phyloP scores from a whole-genome alignment of 129 eudicot species.

The Daucus carota region DH1_v3.0 NC_030383.2:45205001-45205500 shows the following conservation, averaged over 20 bases:
- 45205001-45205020: not conserved
- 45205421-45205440: conserved; percentile 50
- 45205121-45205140: not conserved
- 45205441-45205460: conserved; percentile 15
- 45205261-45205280: not conserved
- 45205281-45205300: not conserved
- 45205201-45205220: not conserved
- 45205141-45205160: not conserved
- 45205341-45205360: conserved; percentile 50
- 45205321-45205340: too few species aligned
- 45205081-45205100: not conserved
- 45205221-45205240: not conserved
- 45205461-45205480: conserved; percentile 19
- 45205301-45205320: not conserved
- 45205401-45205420: conserved; percentile 57
- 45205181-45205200: not conserved
- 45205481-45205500: conserved; percentile 36
- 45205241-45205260: too few species aligned
- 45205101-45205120: not conserved
- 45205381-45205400: conserved; percentile 82
- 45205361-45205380: conserved; percentile 69
- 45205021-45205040: not conserved
- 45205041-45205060: not conserved
- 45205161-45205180: not conserved
- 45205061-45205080: not conserved